Evolutionary conservation across 163 green algal species (phyloP), one percentile per base, ranked within the genome.

Genomic region (Prototheca stagnorum): DNA sequence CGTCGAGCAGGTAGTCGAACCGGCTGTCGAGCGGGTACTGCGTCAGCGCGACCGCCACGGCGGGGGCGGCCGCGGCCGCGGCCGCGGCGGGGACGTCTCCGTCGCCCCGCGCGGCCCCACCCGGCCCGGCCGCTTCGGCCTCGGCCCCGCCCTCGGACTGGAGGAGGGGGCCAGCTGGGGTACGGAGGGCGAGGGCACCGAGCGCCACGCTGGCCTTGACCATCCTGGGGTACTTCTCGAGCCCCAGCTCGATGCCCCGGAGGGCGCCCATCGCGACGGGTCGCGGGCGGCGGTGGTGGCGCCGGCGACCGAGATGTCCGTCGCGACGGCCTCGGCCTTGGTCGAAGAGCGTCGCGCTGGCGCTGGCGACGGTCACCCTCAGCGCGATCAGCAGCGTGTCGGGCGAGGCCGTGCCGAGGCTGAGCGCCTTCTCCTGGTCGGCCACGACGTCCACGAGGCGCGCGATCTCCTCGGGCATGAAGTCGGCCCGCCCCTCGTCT

Each of bases 161-260:
- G n/a, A 92, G 49, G 16, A 92, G 53, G 5, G 54, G 51, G 15
- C 81, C 81, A 28, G 84, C 65, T 0, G 70, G 71, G 1, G 68
- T 59, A 6, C 63, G 54, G 14, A 92, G 26, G 3, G 72, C 77
- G 56, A 88, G 74, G 35, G 54, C 72, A 2, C 47, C 53, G 36
- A 91, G 59, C 3, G 26, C 49, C 36, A 86, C 36, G 4, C 60
- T 26, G 2, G 77, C 22, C 15, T 41, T 45, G 27, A 72, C 27
- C 0, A 71, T 75, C 41, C 67, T 24, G 1, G 70, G 70, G 49
- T 58, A 79, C 41, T 50, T 62, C 21, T 44, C 39, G n/a, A 61
- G 31, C 14, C 43, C 49, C 9, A 47, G 28, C 12, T 39, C 53
- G 20, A 78, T 59, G 33, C 46, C 56, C 22, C 71, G 44, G 35